phyloP scores from a whole-genome alignment of 2,329 filamentous ascomycete species.

The Aschersonia sp. region DNA sequence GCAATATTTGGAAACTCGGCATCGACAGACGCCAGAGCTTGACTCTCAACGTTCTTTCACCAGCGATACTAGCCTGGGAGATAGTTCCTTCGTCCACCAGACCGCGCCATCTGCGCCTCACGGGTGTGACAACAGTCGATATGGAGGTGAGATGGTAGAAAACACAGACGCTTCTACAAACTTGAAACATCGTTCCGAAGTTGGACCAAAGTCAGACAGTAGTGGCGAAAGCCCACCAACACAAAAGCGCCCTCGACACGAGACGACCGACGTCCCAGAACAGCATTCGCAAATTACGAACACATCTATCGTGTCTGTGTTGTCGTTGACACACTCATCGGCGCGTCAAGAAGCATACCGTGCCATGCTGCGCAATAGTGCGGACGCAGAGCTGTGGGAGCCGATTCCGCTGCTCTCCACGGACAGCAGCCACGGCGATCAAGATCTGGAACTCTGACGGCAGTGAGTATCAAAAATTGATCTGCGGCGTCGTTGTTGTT shows the following conservation, averaged over 20 bases:
- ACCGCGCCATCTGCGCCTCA: not conserved
- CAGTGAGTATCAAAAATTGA: no score
- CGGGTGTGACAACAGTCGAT: no score
- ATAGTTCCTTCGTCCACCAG: not conserved
- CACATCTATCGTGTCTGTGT: not conserved
- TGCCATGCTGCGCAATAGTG: constrained; percentile 14
- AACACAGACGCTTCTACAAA: no score
- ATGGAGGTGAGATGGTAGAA: no score
- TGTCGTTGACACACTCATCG: constrained; percentile 7
- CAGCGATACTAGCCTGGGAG: not conserved
- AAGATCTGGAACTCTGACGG: constrained; percentile 15
- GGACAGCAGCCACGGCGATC: constrained; percentile 14
- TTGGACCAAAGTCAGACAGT: not conserved
- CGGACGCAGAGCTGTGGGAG: constrained; percentile 13
- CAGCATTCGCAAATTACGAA: not conserved
- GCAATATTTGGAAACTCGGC: not conserved
- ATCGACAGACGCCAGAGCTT: not conserved
- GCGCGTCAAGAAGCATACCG: constrained; percentile 17
- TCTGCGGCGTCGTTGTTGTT: no score
- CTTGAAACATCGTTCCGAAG: not conserved
- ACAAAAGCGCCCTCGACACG: not conserved
- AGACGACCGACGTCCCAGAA: not conserved
- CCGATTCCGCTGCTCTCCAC: constrained; percentile 20
- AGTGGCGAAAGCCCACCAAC: not conserved
- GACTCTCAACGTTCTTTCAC: not conserved